phyloP scores from a whole-genome alignment of 179 eudicot species.

The Camellia oleifera region DNA sequence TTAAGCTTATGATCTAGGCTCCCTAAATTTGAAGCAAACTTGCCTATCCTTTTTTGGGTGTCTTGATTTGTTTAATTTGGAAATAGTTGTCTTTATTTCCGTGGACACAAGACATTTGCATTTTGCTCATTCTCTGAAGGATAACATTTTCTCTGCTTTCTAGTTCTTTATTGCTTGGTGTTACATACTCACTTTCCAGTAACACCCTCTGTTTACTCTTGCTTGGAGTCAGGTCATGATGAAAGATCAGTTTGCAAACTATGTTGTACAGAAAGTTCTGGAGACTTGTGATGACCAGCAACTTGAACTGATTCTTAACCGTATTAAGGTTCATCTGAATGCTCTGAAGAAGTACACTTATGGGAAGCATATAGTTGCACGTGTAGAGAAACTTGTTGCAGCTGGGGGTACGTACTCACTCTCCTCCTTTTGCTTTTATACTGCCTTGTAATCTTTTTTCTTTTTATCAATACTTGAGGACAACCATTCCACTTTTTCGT shows the following conservation, averaged over 20 bases:
- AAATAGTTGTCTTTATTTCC: neutral
- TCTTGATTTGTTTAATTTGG: neutral
- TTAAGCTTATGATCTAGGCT: neutral
- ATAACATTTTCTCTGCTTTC: neutral
- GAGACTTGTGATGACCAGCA: conserved; percentile 95
- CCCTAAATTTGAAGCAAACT: neutral
- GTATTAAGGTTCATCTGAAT: conserved; percentile 90
- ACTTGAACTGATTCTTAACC: conserved; percentile 73
- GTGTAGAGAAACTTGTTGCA: conserved; percentile 97
- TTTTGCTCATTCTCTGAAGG: neutral
- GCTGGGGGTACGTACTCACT: conserved; percentile 66
- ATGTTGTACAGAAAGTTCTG: conserved; percentile 96
- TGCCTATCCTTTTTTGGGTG: neutral
- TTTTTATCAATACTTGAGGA: too few relatives aligned
- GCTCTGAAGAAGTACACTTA: conserved; percentile 97
- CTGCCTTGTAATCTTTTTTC: neutral
- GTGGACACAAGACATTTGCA: neutral
- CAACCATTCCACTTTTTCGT: too few relatives aligned
- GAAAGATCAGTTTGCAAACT: conserved; percentile 97
- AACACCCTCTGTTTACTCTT: conserved; percentile 4
- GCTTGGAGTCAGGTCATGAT: conserved; percentile 70
- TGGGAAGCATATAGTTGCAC: conserved; percentile 98
- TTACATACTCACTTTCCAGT: neutral
- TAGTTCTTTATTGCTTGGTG: neutral
- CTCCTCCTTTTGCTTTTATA: neutral